phyloP scores from a whole-genome alignment of 1,139 yeast species.

The Saccharomycopsis crataegensis region DNA sequence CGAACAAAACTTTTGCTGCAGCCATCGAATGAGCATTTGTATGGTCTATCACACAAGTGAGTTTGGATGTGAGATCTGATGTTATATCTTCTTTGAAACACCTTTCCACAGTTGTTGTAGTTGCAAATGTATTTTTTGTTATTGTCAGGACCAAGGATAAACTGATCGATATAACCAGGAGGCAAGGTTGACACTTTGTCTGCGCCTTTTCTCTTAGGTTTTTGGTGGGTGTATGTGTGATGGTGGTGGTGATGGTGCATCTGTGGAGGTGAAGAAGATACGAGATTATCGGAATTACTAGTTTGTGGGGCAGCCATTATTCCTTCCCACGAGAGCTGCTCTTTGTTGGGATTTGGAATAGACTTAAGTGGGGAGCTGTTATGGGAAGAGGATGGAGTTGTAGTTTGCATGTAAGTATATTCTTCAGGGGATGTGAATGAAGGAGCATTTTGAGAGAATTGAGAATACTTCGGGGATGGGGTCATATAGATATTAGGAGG shows the following conservation, averaged over 20 bases:
- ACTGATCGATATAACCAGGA: slow-evolving; percentile 82
- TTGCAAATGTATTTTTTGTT: slow-evolving; percentile 64
- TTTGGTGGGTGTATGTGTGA: not conserved
- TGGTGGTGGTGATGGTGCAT: not conserved
- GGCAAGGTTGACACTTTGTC: slow-evolving; percentile 64
- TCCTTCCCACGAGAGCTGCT: slow-evolving; percentile 10
- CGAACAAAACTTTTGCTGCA: slow-evolving; percentile 67
- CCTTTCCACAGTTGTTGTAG: slow-evolving; percentile 74
- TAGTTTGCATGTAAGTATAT: not conserved
- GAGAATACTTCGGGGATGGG: slow-evolving; percentile 10
- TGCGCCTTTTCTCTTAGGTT: slow-evolving; percentile 24
- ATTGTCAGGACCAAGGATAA: slow-evolving; percentile 73
- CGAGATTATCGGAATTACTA: too few relatives aligned
- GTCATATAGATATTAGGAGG: slow-evolving; percentile 5
- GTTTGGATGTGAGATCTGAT: slow-evolving; percentile 97
- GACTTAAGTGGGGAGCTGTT: slow-evolving; percentile 12
- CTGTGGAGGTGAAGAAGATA: not conserved
- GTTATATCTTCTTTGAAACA: slow-evolving; percentile 83
- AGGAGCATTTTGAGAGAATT: not conserved
- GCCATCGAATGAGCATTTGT: slow-evolving; percentile 50
- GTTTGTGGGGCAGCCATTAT: slow-evolving; percentile 2
- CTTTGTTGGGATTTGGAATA: not conserved
- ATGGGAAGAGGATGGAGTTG: slow-evolving; percentile 11
- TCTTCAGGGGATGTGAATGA: slow-evolving; percentile 6
- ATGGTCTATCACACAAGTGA: slow-evolving; percentile 90